A percentile compares a stretch with the other conserved stretches of the same genome.
phyloP scores from a whole-genome alignment of 1,284 basidiomycete species.

The Puccinia hordei region DNA sequence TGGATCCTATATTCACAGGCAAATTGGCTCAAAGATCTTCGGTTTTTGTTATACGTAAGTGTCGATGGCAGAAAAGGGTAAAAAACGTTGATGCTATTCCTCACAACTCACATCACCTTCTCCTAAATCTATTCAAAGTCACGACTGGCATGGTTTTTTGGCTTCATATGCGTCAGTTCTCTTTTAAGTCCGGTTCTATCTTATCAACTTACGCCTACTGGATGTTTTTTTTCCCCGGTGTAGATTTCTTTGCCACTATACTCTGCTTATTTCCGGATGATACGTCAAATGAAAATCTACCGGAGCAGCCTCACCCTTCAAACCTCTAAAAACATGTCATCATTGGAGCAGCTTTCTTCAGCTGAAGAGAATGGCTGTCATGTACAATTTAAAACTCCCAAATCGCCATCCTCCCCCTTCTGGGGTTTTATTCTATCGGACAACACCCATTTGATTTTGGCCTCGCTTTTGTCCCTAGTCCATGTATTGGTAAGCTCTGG shows the following conservation, averaged over 20 bases:
- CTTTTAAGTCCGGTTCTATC: neutral
- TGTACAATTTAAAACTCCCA: neutral
- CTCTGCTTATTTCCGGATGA: neutral
- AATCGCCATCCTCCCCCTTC: neutral
- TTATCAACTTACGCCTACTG: neutral
- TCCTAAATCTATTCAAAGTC: neutral
- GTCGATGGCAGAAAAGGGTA: neutral
- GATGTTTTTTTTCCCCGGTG: neutral
- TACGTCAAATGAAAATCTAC: neutral
- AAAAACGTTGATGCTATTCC: neutral
- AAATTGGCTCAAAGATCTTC: neutral
- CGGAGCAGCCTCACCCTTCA: neutral
- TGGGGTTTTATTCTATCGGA: neutral
- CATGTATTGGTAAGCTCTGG: neutral
- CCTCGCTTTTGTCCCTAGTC: neutral
- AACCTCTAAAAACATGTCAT: neutral
- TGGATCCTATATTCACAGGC: neutral
- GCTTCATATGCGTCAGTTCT: neutral
- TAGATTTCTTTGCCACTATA: conserved; percentile 12
- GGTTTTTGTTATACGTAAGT: conserved; percentile 5
- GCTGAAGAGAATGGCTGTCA: neutral
- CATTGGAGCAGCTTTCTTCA: neutral
- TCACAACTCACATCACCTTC: neutral
- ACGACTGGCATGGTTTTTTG: conserved; percentile 1
- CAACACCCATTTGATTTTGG: conserved; percentile 3